phyloP scores from a whole-genome alignment of 495 filamentous ascomycete genomes.

The Podospora comata region DNA sequence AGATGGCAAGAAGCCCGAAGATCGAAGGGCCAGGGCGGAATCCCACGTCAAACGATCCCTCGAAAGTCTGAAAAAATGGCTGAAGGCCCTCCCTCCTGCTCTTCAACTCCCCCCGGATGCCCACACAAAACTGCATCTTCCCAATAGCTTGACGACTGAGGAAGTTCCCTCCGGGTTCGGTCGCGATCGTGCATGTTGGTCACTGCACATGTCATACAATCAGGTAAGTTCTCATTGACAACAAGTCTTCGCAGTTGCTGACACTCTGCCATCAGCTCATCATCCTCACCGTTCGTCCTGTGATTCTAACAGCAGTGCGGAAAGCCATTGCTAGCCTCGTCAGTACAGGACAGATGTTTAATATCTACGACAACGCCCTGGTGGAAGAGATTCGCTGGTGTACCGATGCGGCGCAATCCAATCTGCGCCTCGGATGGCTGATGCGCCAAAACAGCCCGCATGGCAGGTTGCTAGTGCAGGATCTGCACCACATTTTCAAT shows the following conservation, averaged over 20 bases:
- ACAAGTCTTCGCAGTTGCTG: background rate
- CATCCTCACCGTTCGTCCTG: conserved; percentile 41
- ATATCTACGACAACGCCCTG: conserved; percentile 24
- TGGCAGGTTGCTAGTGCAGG: conserved; percentile 32
- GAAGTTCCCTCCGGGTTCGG: conserved; percentile 3
- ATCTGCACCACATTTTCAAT: conserved; percentile 46
- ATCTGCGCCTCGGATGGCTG: conserved; percentile 33
- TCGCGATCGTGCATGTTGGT: conserved; percentile 30
- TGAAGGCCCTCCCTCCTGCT: background rate
- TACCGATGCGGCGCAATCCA: conserved; percentile 35
- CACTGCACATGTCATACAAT: conserved; percentile 45
- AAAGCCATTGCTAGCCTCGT: conserved; percentile 31
- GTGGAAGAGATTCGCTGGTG: conserved; percentile 27
- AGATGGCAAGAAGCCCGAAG: conserved; percentile 22
- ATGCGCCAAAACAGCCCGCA: conserved; percentile 26
- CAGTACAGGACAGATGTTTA: conserved; percentile 15
- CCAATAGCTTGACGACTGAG: background rate
- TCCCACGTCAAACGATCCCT: conserved; percentile 13
- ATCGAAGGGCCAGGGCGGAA: conserved; percentile 7
- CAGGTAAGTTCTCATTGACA: conserved; percentile 27
- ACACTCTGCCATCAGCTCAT: conserved; percentile 27
- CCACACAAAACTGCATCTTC: background rate
- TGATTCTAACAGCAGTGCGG: conserved; percentile 40
- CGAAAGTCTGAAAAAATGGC: background rate
- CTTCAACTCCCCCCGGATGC: background rate